Evolutionary conservation across 805 yeast genomes (phyloP).

Genomic region (Sugiyamaella marilandica): DNA sequence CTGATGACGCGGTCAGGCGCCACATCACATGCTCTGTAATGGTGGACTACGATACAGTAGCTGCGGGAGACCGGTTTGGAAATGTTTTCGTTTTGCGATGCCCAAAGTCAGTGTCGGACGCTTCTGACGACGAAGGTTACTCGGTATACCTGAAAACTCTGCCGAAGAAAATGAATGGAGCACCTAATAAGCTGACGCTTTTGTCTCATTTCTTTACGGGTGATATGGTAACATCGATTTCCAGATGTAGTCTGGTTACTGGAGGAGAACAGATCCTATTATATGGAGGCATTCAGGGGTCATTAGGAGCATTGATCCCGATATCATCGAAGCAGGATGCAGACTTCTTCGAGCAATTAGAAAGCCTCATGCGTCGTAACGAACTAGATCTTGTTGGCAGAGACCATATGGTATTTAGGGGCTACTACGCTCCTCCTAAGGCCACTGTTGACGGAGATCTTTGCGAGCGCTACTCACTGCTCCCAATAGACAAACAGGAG

Average conservation of each 20-base stretch:
- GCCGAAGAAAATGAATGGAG: slow-evolving; percentile 41
- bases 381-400: slow-evolving; percentile 50
- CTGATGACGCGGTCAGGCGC: slow-evolving; percentile 64
- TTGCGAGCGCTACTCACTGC: slow-evolving; percentile 50
- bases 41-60: slow-evolving; percentile 70
- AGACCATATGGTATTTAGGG: slow-evolving; percentile 61
- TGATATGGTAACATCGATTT: slow-evolving; percentile 66
- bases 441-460: slow-evolving; percentile 85
- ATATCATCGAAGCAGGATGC: slow-evolving; percentile 58
- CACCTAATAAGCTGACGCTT: slow-evolving; percentile 46
- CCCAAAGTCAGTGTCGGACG: slow-evolving; percentile 44
- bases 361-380: slow-evolving; percentile 34
- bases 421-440: slow-evolving; percentile 77
- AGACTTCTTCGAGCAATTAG: slow-evolving; percentile 52
- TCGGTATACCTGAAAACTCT: slow-evolving; percentile 36
- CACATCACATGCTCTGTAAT: slow-evolving; percentile 56
- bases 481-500: slow-evolving; percentile 22
- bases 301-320: slow-evolving; percentile 71
- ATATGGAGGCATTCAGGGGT: slow-evolving; percentile 77
- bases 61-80: slow-evolving; percentile 88
- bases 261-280: slow-evolving; percentile 66
- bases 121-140: slow-evolving; percentile 48
- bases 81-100: slow-evolving; percentile 65
- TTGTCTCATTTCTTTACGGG: slow-evolving; percentile 58
- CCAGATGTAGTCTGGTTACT: slow-evolving; percentile 46